Evolutionary conservation across 257 asterid species (phyloP).

Genomic region (Buddleja alternifolia): DNA sequence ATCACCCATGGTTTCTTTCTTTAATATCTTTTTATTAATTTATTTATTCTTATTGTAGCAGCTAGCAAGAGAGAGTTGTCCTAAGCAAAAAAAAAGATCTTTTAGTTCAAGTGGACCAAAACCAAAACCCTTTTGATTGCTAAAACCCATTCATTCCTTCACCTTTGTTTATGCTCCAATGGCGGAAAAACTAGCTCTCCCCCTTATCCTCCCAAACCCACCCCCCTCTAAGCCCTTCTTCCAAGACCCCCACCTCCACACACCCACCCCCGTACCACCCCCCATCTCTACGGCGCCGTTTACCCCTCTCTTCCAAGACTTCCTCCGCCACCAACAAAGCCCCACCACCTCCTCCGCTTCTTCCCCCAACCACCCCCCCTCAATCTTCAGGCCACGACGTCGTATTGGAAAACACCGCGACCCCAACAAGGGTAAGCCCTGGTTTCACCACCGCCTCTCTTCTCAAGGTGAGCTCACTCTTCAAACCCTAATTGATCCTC

Average conservation of each 20-base stretch:
- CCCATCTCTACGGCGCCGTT: conserved; percentile 39
- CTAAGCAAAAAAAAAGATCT: neutral
- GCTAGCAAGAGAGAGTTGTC: neutral
- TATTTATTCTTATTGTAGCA: no score
- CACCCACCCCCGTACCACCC: conserved; percentile 39
- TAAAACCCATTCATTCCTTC: neutral
- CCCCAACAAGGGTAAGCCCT: conserved; percentile 77
- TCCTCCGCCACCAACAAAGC: conserved; percentile 44
- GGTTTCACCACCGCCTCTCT: conserved; percentile 77
- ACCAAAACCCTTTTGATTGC: neutral
- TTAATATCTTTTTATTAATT: no score
- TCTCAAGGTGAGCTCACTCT: conserved; percentile 67
- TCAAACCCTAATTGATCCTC: conserved; percentile 53
- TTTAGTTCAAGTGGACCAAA: conserved; percentile 15
- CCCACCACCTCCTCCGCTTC: conserved; percentile 39
- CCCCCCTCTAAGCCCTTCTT: conserved; percentile 78
- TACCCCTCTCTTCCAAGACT: conserved; percentile 55
- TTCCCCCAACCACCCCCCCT: conserved; percentile 32
- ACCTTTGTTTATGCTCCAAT: conserved; percentile 31
- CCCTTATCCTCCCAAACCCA: conserved; percentile 83
- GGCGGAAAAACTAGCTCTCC: conserved; percentile 88
- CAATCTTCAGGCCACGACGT: conserved; percentile 53
- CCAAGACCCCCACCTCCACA: conserved; percentile 51
- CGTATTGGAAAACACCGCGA: conserved; percentile 74
- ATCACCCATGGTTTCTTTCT: no score